Evolutionary conservation across 139 green algal genomes (phyloP).

Genomic region (Chlamydomonas asymmetrica): DNA sequence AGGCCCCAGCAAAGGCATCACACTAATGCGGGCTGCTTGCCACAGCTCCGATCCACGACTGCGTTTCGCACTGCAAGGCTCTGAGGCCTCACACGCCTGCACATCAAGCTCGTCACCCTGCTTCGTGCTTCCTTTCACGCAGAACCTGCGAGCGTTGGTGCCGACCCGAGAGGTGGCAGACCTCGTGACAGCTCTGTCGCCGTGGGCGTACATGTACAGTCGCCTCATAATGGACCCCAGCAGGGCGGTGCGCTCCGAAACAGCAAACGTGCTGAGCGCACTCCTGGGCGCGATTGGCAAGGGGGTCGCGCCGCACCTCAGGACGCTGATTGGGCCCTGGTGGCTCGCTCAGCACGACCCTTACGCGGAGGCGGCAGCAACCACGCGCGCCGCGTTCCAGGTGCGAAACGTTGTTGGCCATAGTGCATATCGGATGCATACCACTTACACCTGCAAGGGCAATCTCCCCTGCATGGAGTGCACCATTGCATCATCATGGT

Average conservation of each 20-base stretch:
- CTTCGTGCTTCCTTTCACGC: neutral
- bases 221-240: conserved; percentile 69
- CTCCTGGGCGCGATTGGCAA: conserved; percentile 47
- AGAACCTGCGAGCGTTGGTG: conserved; percentile 48
- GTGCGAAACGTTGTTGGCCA: neutral
- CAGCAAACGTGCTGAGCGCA: conserved; percentile 43
- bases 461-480: too few relatives aligned
- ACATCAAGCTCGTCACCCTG: neutral
- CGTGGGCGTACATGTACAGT: conserved; percentile 74
- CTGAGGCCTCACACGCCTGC: neutral
- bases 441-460: too few relatives aligned
- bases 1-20: too few relatives aligned
- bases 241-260: conserved; percentile 64
- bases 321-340: conserved; percentile 63
- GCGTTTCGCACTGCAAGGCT: too few relatives aligned
- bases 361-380: conserved; percentile 59
- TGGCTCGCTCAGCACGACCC: conserved; percentile 72
- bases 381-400: conserved; percentile 52
- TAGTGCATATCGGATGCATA: too few relatives aligned
- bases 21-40: too few relatives aligned
- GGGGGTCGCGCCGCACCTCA: conserved; percentile 52
- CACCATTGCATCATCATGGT: too few relatives aligned
- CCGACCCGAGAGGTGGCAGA: conserved; percentile 17
- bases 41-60: too few relatives aligned
- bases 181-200: conserved; percentile 49